These are phyloP conservation scores for Microbotryum lychnidis-dioicae DNA, from an alignment of 1,284 basidiomycete genomes.

Conservation along the genomic window DNA sequence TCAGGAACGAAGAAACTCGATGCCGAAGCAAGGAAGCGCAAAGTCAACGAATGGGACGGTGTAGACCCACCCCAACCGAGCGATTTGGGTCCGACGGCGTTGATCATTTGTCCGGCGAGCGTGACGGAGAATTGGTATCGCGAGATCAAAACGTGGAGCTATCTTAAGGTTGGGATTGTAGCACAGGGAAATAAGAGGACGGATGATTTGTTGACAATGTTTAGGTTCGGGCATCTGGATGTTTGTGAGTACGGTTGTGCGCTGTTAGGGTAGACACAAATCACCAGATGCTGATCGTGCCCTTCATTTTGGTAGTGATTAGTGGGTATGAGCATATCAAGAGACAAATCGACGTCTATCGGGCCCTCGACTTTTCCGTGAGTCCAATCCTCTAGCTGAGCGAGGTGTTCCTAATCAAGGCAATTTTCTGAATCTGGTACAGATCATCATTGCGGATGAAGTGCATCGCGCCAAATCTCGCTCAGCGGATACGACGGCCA, in stretches of 20 bases:
- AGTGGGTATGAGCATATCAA: constrained; percentile 63
- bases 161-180: constrained; percentile 88
- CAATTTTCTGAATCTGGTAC: constrained; percentile 46
- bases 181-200: constrained; percentile 94
- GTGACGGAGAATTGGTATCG: constrained; percentile 97
- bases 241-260: constrained; percentile 1
- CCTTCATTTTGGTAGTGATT: constrained; percentile 48
- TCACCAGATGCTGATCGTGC: constrained; percentile 44
- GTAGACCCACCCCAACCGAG: constrained; percentile 58
- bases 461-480: constrained; percentile 73
- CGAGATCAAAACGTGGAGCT: constrained; percentile 77
- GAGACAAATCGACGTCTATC: constrained; percentile 56
- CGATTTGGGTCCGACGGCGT: constrained; percentile 70
- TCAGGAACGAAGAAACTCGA: constrained; percentile 52
- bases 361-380: constrained; percentile 45
- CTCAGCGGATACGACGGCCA: constrained; percentile 51
- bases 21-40: constrained; percentile 63
- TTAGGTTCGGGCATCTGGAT: constrained; percentile 48
- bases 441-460: constrained; percentile 67
- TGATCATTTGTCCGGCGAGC: constrained; percentile 89
- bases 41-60: constrained; percentile 47
- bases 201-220: constrained; percentile 88
- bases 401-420: neutral
- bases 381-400: constrained; percentile 6
- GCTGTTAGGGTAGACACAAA: neutral